A percentile compares a stretch with the other conserved stretches of the same genome.
These are phyloP conservation scores for Cercospora nicotianae DNA, from an alignment of 2,329 filamentous ascomycete genomes.

Conservation along the genomic window DNA sequence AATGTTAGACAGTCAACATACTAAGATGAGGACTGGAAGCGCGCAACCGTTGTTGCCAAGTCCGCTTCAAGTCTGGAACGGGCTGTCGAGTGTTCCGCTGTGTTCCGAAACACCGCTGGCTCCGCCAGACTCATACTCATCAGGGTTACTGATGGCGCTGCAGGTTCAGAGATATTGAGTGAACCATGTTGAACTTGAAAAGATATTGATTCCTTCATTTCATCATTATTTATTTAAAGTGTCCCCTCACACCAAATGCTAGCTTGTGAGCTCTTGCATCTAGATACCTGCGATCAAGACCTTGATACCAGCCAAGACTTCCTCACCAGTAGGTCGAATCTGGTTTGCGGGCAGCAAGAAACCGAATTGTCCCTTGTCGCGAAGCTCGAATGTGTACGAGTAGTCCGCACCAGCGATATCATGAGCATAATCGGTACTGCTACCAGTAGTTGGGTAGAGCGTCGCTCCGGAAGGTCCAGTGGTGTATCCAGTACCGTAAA, in stretches of 20 bases:
- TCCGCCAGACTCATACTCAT: no score
- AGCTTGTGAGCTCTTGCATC: neutral
- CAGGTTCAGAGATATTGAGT: no score
- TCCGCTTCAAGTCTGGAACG: neutral
- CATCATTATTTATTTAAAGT: neutral
- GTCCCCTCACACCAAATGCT: neutral
- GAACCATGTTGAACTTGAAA: neutral
- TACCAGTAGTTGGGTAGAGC: constrained; percentile 54
- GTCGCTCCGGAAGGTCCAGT: constrained; percentile 53
- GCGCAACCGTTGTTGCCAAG: neutral
- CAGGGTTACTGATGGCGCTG: no score
- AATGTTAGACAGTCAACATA: neutral
- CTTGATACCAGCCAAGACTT: constrained; percentile 49
- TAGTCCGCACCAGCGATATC: constrained; percentile 47
- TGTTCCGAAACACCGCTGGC: neutral
- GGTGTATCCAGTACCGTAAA: constrained; percentile 49
- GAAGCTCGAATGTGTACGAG: constrained; percentile 52
- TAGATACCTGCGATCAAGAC: constrained; percentile 23
- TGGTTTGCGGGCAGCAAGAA: constrained; percentile 53
- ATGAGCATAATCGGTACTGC: constrained; percentile 48
- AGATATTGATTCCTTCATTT: neutral
- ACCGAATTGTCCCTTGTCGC: constrained; percentile 51
- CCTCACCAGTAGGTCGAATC: constrained; percentile 50
- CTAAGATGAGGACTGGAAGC: neutral
- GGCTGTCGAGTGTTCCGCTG: neutral